Conservation (phyloP, 1,284 basidiomycete species). For the Abortiporus biennis region DNA sequence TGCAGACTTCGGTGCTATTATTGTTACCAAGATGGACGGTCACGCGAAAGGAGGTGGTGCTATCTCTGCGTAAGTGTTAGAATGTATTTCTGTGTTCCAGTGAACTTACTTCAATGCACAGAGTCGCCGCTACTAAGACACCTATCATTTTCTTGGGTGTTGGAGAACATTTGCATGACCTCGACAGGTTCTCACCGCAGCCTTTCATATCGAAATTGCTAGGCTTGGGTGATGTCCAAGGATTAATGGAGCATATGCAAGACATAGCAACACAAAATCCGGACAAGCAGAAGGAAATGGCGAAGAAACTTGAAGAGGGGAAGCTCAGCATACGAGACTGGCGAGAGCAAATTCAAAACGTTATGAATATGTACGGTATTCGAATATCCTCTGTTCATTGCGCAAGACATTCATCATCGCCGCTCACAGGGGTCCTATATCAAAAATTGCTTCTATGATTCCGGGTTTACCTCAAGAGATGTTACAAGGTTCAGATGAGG, state of each 20-base stretch:
- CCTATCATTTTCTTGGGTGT: constrained; percentile 99
- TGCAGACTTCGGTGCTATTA: constrained; percentile 96
- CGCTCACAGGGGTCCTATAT: constrained; percentile 81
- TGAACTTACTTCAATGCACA: constrained; percentile 25
- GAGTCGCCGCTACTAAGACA: constrained; percentile 96
- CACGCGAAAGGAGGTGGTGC: constrained; percentile 99
- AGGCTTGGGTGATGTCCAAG: constrained; percentile 94
- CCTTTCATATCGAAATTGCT: constrained; percentile 97
- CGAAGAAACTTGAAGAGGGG: constrained; percentile 96
- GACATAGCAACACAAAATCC: constrained; percentile 90
- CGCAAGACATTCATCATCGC: constrained; percentile 4
- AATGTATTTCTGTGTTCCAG: constrained; percentile 8
- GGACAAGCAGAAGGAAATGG: constrained; percentile 97
- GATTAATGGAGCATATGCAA: constrained; percentile 97
- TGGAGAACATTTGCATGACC: constrained; percentile 93
- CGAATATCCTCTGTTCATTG: constrained; percentile 3
- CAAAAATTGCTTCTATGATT: constrained; percentile 99
- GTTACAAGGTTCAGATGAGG: constrained; percentile 87
- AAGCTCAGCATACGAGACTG: constrained; percentile 96
- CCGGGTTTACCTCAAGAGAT: constrained; percentile 91
- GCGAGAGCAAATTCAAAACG: constrained; percentile 94
- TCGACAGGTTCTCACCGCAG: constrained; percentile 93
- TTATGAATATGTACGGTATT: constrained; percentile 88
- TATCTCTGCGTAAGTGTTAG: constrained; percentile 86
- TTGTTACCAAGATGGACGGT: constrained; percentile 99